These are phyloP conservation scores for Thamnidium elegans DNA, from an alignment of 192 early-diverging fungal genomes.

Conservation along the genomic window DNA sequence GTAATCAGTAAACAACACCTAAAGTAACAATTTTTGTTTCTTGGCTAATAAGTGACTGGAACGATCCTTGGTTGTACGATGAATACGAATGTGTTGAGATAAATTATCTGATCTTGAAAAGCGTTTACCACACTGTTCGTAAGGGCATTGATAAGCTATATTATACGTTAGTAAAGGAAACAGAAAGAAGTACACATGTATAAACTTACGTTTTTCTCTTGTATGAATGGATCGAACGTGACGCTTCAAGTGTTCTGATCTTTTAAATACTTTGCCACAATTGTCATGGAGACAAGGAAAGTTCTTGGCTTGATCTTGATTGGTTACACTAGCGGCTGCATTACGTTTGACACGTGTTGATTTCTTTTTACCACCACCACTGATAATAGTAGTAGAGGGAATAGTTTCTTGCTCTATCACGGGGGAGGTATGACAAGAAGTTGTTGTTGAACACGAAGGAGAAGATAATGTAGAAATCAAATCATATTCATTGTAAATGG, in stretches of 20 bases:
- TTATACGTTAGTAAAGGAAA: neutral
- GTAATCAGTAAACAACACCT: neutral
- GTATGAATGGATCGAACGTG: constrained; percentile 60
- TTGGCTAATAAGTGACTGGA: too few relatives aligned
- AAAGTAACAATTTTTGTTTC: neutral
- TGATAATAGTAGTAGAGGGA: too few relatives aligned
- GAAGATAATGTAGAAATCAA: too few relatives aligned
- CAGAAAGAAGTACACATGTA: neutral
- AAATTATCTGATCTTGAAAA: constrained; percentile 55
- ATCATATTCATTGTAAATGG: too few relatives aligned
- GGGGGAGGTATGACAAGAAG: too few relatives aligned
- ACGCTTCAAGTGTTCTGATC: constrained; percentile 58
- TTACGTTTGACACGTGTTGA: too few relatives aligned
- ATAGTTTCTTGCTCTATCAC: too few relatives aligned
- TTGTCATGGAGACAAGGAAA: constrained; percentile 52
- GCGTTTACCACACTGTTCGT: constrained; percentile 43
- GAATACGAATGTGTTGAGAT: constrained; percentile 53
- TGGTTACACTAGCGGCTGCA: too few relatives aligned
- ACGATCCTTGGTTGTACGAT: constrained; percentile 33
- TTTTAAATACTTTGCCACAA: constrained; percentile 56
- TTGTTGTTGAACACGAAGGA: too few relatives aligned
- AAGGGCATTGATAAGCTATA: constrained; percentile 47
- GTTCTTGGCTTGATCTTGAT: neutral
- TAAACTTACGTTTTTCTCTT: constrained; percentile 44
- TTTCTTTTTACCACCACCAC: too few relatives aligned